These are phyloP conservation scores for Spraguea lophii DNA, from an alignment of 371 early-diverging fungal species.

Conservation along the genomic window DNA sequence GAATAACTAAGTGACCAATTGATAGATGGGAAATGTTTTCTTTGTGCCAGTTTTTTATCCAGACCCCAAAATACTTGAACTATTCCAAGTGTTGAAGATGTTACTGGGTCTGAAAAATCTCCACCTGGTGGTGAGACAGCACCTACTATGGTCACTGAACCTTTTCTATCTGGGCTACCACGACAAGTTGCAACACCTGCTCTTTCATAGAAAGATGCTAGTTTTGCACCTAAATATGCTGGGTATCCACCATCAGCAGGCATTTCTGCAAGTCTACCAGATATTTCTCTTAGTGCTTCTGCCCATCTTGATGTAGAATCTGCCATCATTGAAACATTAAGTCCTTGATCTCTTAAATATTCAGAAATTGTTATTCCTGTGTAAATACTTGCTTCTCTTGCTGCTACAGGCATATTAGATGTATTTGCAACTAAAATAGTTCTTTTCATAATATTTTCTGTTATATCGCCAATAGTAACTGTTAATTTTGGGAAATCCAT, in stretches of 20 bases:
- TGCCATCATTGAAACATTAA: conserved; percentile 99
- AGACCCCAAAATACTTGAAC: conserved; percentile 99
- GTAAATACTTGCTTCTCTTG: conserved; percentile 99
- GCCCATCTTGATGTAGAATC: conserved; percentile 99
- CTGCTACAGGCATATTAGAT: conserved; percentile 99
- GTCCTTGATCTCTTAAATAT: conserved; percentile 99
- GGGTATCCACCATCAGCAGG: conserved; percentile 99
- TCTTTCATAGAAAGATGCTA: conserved; percentile 98
- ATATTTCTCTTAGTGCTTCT: conserved; percentile 98
- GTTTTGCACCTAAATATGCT: conserved; percentile 91
- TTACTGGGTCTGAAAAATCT: conserved; percentile 98
- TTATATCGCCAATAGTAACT: conserved; percentile 64
- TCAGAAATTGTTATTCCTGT: conserved; percentile 99
- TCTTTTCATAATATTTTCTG: conserved; percentile 97
- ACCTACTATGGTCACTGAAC: conserved; percentile 91
- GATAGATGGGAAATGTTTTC: conserved; percentile 99
- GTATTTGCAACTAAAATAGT: conserved; percentile 98
- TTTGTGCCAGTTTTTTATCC: conserved; percentile 98
- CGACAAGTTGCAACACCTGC: conserved; percentile 85
- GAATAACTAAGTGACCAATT: conserved; percentile 96
- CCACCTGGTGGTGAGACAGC: conserved; percentile 98
- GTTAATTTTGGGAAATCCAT: conserved; percentile 95
- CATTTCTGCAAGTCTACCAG: conserved; percentile 99
- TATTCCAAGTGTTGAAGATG: conserved; percentile 88
- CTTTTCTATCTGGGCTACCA: conserved; percentile 75